Evolutionary conservation across 2,329 filamentous ascomycete species (phyloP).

Genomic region (Spiromastix sp.): DNA sequence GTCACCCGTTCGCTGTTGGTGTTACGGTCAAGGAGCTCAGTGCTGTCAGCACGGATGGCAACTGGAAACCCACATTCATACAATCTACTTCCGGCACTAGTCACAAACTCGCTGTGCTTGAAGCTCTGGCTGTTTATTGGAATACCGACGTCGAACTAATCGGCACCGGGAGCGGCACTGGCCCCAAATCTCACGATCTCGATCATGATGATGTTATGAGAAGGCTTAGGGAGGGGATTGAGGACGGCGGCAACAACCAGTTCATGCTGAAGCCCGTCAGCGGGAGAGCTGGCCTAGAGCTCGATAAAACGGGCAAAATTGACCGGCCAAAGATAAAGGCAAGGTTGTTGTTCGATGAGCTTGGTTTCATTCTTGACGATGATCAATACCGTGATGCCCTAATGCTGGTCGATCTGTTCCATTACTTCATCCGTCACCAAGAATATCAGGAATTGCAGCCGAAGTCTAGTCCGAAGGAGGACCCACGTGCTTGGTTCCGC

Average conservation of each 20-base stretch:
- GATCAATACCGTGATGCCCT: slow-evolving; percentile 93
- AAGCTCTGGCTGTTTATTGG: slow-evolving; percentile 91
- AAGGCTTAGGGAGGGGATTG: slow-evolving; percentile 70
- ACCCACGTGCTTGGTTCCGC: slow-evolving; percentile 81
- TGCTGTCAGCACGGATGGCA: slow-evolving; percentile 85
- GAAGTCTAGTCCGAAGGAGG: slow-evolving; percentile 72
- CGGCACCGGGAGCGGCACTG: slow-evolving; percentile 59
- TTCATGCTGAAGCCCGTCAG: slow-evolving; percentile 95
- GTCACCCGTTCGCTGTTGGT: slow-evolving; percentile 88
- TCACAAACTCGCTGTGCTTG: slow-evolving; percentile 87
- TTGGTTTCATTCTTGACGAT: slow-evolving; percentile 94
- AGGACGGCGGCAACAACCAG: slow-evolving; percentile 68
- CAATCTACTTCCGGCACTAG: slow-evolving; percentile 73
- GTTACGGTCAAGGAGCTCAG: slow-evolving; percentile 93
- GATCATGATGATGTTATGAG: slow-evolving; percentile 65
- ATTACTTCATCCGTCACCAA: slow-evolving; percentile 95
- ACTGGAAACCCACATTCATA: slow-evolving; percentile 95
- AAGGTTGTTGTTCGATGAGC: slow-evolving; percentile 86
- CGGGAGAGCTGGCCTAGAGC: slow-evolving; percentile 84
- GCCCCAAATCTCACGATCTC: slow-evolving; percentile 48
- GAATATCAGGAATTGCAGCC: slow-evolving; percentile 92
- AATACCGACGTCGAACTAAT: slow-evolving; percentile 85
- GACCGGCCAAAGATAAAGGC: slow-evolving; percentile 81
- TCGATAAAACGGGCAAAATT: slow-evolving; percentile 81
- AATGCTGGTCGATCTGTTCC: slow-evolving; percentile 97